Conservation (phyloP, 371 early-diverging fungal species). For the Mucor lusitanicus region DNA sequence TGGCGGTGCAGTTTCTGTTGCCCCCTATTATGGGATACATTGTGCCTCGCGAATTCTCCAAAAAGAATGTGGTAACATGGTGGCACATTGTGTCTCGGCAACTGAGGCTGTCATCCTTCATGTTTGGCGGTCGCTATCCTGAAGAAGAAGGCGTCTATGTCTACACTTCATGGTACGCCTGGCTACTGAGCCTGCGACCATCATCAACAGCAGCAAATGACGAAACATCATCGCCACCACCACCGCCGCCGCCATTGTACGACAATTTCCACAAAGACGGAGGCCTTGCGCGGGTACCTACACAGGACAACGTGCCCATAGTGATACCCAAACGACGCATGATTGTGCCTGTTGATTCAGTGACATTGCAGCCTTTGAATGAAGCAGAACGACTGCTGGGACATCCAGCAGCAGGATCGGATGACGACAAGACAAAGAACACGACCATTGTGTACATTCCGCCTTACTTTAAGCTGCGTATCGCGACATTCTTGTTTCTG, state of each 20-base stretch:
- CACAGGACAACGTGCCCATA: slow-evolving; percentile 61
- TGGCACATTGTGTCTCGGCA: slow-evolving; percentile 61
- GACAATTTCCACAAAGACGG: slow-evolving; percentile 49
- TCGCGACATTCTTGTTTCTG: slow-evolving; percentile 45
- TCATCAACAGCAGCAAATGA: not conserved
- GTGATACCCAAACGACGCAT: slow-evolving; percentile 55
- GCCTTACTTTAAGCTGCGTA: slow-evolving; percentile 47
- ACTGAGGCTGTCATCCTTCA: slow-evolving; percentile 71
- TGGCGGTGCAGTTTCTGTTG: slow-evolving; percentile 65
- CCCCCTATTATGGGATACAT: slow-evolving; percentile 58
- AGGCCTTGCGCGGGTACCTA: slow-evolving; percentile 60
- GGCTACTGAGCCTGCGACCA: slow-evolving; percentile 1
- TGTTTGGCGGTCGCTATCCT: slow-evolving; percentile 67
- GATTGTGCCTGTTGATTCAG: slow-evolving; percentile 64
- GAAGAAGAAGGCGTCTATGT: slow-evolving; percentile 60
- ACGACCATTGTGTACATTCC: slow-evolving; percentile 64
- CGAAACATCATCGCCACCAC: slow-evolving; percentile 25
- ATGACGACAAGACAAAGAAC: slow-evolving; percentile 35
- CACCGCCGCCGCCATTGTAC: slow-evolving; percentile 36
- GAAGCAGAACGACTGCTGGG: slow-evolving; percentile 47
- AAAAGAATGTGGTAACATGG: slow-evolving; percentile 55
- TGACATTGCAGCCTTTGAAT: slow-evolving; percentile 52
- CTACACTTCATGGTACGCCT: not conserved
- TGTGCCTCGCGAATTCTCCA: slow-evolving; percentile 48
- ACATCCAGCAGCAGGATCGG: slow-evolving; percentile 46